A percentile compares a stretch with the other conserved stretches of the same genome.
Evolutionary conservation across 805 yeast genomes (phyloP).

Genomic region (Cyberlindnera nakhonratchasimensis): DNA sequence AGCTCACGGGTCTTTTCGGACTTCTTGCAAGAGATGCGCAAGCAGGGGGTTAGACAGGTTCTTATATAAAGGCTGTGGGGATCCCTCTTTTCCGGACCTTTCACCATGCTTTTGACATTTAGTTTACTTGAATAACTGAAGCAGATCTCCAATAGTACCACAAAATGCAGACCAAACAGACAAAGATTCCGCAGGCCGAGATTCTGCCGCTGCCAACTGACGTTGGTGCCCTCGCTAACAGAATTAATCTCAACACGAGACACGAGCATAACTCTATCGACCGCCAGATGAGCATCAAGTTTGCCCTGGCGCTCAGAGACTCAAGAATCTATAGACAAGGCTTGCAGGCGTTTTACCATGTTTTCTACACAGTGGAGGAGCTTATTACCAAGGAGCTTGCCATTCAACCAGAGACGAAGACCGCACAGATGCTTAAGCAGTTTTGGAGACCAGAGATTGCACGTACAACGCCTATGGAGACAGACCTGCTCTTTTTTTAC

Average conservation of each 20-base stretch:
- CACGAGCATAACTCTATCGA: constrained; percentile 64
- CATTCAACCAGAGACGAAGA: constrained; percentile 25
- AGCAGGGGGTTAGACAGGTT: background rate
- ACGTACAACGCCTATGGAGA: constrained; percentile 51
- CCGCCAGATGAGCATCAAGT: constrained; percentile 62
- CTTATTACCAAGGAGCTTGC: constrained; percentile 45
- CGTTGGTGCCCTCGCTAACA: constrained; percentile 76
- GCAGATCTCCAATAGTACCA: background rate
- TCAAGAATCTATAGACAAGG: constrained; percentile 79
- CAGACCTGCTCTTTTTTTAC: constrained; percentile 68
- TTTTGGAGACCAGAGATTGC: constrained; percentile 72
- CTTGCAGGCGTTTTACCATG: constrained; percentile 66
- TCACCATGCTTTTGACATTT: no score
- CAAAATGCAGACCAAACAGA: constrained; percentile 8
- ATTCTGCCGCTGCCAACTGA: constrained; percentile 77
- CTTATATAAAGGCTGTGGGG: constrained; percentile 3
- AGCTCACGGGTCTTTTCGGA: constrained; percentile 5
- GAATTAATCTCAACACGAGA: constrained; percentile 71
- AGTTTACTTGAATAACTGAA: no score
- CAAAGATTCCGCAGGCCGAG: constrained; percentile 39
- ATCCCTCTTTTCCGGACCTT: no score
- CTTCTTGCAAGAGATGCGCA: background rate
- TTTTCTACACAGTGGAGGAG: constrained; percentile 61
- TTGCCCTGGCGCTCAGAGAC: constrained; percentile 74
- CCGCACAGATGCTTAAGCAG: constrained; percentile 44